These are phyloP conservation scores for Aspergillus olivimuriae DNA, from an alignment of 495 filamentous ascomycete species.

Conservation along the genomic window DNA sequence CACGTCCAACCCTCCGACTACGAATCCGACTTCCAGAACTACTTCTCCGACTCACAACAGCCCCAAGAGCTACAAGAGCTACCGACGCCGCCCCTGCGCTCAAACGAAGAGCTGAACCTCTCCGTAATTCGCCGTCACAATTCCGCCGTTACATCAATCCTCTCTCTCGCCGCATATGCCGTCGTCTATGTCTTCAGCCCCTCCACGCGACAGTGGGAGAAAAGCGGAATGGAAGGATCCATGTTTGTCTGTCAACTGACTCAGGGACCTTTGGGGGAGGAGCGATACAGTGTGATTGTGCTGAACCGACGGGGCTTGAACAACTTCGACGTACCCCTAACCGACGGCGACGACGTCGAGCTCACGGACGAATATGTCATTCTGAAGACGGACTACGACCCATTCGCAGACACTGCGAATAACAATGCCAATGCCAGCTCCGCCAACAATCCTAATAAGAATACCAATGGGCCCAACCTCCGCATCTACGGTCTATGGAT, in stretches of 20 bases:
- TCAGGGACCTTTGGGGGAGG: constrained; percentile 33
- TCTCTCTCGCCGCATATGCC: constrained; percentile 70
- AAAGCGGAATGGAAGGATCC: constrained; percentile 68
- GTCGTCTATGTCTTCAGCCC: constrained; percentile 72
- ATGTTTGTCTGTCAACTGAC: constrained; percentile 70
- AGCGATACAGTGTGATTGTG: constrained; percentile 53
- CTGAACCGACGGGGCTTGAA: constrained; percentile 55
- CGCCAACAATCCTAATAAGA: constrained; percentile 4
- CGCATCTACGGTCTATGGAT: constrained; percentile 59
- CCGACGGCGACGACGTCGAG: constrained; percentile 48
- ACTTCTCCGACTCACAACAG: constrained; percentile 30
- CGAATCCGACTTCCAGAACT: constrained; percentile 50
- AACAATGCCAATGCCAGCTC: constrained; percentile 1
- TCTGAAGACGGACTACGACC: constrained; percentile 35
- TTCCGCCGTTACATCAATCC: constrained; percentile 57
- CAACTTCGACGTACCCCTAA: constrained; percentile 50
- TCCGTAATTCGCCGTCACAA: constrained; percentile 70
- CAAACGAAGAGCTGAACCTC: constrained; percentile 78
- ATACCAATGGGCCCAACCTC: constrained; percentile 13
- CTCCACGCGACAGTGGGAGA: constrained; percentile 63
- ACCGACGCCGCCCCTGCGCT: constrained; percentile 43
- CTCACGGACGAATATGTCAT: constrained; percentile 58
- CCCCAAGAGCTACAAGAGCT: constrained; percentile 21
- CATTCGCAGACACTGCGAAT: constrained; percentile 3
- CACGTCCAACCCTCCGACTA: constrained; percentile 53